A percentile compares a stretch with the other conserved stretches of the same genome.
phyloP scores from a whole-genome alignment of 1,139 yeast genomes.

The Pneumocystis oryctolagi region DNA sequence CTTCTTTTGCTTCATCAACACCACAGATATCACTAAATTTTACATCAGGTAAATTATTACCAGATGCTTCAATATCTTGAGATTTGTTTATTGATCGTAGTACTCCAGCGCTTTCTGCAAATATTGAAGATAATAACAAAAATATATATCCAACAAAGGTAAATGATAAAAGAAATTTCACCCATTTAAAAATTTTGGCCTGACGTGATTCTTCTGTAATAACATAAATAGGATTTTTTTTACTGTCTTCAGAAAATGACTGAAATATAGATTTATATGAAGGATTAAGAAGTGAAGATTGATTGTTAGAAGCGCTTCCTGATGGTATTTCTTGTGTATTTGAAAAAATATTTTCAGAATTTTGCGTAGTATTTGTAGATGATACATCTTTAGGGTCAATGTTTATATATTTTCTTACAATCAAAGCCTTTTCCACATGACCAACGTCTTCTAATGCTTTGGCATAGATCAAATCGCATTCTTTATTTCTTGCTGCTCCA shows the following conservation, averaged over 20 bases:
- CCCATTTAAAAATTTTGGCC: constrained; percentile 69
- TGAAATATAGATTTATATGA: background rate
- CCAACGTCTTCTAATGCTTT: background rate
- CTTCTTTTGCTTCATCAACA: constrained; percentile 96
- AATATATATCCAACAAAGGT: constrained; percentile 56
- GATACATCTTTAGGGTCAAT: background rate
- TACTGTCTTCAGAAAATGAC: background rate
- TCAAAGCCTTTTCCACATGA: background rate
- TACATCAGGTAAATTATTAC: constrained; percentile 31
- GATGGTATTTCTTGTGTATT: background rate
- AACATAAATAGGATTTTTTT: constrained; percentile 62
- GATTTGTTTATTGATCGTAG: constrained; percentile 23
- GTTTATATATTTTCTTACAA: background rate
- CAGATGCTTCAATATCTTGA: constrained; percentile 39
- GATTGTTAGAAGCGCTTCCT: background rate
- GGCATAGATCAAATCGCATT: background rate
- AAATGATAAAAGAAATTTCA: constrained; percentile 75
- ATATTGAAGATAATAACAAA: constrained; percentile 36
- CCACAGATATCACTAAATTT: constrained; percentile 90
- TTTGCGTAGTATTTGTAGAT: background rate
- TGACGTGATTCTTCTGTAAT: constrained; percentile 71
- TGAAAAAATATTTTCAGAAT: background rate
- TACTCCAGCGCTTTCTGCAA: constrained; percentile 21
- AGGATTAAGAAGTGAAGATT: background rate
- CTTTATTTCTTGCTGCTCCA: background rate